phyloP scores from a whole-genome alignment of 306 rosid genomes.

The Aeschynomene evenia region DNA sequence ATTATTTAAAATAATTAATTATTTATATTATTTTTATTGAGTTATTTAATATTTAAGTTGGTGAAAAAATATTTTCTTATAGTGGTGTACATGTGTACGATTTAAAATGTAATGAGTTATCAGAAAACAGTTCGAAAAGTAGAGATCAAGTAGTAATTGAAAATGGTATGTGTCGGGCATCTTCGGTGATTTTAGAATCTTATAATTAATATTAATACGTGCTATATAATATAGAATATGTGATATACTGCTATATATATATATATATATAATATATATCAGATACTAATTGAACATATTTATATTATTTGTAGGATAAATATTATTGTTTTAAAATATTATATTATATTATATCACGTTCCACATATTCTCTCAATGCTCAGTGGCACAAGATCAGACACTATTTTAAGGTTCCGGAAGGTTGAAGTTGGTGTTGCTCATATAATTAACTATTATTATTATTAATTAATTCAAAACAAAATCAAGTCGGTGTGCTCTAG shows the following conservation, averaged over 20 bases:
- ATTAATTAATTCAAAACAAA: too few species aligned
- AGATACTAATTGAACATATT: too few species aligned
- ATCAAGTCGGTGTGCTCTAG: background rate
- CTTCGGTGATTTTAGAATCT: constrained; percentile 31
- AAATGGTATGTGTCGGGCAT: constrained; percentile 37
- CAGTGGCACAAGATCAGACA: constrained; percentile 22
- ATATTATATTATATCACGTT: background rate
- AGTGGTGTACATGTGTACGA: background rate
- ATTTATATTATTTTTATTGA: too few species aligned
- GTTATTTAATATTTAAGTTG: too few species aligned
- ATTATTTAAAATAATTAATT: too few species aligned
- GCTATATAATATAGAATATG: too few species aligned
- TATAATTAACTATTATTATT: background rate
- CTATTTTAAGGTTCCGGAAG: constrained; percentile 8
- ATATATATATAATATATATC: too few species aligned
- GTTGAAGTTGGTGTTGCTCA: constrained; percentile 9
- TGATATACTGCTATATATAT: too few species aligned
- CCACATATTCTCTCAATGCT: constrained; percentile 47
- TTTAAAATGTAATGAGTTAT: background rate
- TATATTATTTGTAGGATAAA: too few species aligned
- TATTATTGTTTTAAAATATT: too few species aligned
- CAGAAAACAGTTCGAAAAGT: background rate
- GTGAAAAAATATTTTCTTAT: too few species aligned
- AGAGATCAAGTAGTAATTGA: background rate
- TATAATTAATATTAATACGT: too few species aligned